A percentile compares a stretch with the other conserved stretches of the same genome.
Evolutionary conservation across 257 asterid species (phyloP).

Genomic region (Solanum etuberosum): DNA sequence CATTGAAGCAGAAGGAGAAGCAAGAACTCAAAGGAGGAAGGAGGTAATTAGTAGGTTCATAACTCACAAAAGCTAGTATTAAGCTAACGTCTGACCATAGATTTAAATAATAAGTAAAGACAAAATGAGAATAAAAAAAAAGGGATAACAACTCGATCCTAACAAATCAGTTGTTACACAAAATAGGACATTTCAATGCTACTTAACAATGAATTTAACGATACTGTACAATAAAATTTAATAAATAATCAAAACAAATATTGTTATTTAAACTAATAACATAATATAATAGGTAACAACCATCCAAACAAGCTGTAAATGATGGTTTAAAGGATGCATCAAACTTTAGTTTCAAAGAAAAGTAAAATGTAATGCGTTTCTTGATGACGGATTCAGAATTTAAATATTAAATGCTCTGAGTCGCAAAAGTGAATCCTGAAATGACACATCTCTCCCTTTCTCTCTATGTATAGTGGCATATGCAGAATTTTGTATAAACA

Average conservation of each 20-base stretch:
- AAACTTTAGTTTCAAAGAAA: background rate
- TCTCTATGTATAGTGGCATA: too few species aligned
- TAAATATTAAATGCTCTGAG: background rate
- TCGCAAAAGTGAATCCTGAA: background rate
- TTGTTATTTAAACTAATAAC: background rate
- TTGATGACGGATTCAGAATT: background rate
- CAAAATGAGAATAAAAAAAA: background rate
- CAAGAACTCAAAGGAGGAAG: constrained; percentile 10
- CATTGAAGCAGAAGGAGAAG: constrained; percentile 16
- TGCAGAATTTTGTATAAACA: background rate
- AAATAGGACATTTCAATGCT: background rate
- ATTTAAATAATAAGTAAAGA: background rate
- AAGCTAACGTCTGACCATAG: background rate
- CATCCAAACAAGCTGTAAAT: background rate
- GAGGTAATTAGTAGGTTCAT: constrained; percentile 13
- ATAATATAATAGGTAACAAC: background rate
- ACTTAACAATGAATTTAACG: background rate
- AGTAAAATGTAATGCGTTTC: background rate
- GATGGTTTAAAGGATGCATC: background rate
- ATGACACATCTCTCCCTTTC: background rate
- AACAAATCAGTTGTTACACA: too few species aligned
- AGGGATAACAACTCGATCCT: background rate
- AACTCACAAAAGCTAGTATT: background rate
- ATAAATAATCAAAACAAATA: background rate
- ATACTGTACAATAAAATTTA: too few species aligned